phyloP scores from a whole-genome alignment of 2,329 filamentous ascomycete genomes.

The Calonectria pteridis region DNA sequence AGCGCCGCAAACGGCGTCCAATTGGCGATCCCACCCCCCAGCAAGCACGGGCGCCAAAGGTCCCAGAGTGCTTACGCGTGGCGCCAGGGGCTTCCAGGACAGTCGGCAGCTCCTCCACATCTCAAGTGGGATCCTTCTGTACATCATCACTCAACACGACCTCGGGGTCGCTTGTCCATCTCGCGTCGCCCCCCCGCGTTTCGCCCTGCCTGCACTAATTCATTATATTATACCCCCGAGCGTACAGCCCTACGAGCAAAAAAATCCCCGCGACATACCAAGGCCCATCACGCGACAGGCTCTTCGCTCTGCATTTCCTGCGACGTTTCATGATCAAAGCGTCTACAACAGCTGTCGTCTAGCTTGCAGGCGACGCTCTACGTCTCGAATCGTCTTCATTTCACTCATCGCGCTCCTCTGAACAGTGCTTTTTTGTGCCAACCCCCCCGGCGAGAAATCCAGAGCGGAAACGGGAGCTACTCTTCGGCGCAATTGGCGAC shows the following conservation, averaged over 20 bases:
- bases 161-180: not conserved
- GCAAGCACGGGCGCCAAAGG: not conserved
- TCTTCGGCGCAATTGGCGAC: conserved; percentile 4
- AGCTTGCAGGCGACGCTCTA: not conserved
- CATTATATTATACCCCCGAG: not conserved
- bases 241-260: not conserved
- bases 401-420: not conserved
- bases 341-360: not conserved
- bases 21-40: not conserved
- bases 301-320: not conserved
- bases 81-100: conserved; percentile 15
- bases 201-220: not conserved
- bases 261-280: not conserved
- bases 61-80: conserved; percentile 22
- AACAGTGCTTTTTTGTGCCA: not conserved
- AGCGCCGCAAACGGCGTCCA: conserved; percentile 3
- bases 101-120: conserved; percentile 15
- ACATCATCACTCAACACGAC: conserved; percentile 17
- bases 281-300: not conserved
- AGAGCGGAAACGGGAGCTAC: not conserved
- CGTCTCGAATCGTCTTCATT: not conserved
- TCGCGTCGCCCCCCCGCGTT: conserved; percentile 2
- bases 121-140: conserved; percentile 9
- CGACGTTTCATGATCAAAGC: not conserved
- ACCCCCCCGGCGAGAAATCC: not conserved